A percentile compares a stretch with the other conserved stretches of the same genome.
These are phyloP conservation scores for Lactifluus subvellereus DNA, from an alignment of 768 basidiomycete species.

Conservation along the genomic window DNA sequence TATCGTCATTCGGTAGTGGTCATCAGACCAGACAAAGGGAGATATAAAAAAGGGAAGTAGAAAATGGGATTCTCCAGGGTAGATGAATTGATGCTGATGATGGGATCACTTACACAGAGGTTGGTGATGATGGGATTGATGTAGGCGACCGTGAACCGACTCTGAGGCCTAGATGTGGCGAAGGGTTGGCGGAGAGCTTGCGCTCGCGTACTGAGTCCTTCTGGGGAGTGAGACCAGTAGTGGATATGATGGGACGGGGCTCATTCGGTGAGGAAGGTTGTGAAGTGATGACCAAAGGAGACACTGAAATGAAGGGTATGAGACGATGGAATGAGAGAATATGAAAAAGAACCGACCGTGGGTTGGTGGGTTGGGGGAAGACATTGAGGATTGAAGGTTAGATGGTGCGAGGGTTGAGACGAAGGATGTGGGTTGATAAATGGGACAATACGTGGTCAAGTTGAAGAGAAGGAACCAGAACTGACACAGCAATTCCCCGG, in stretches of 20 bases:
- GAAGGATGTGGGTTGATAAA: background rate
- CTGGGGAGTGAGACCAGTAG: conserved; percentile 38
- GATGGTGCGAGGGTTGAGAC: background rate
- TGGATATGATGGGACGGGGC: conserved; percentile 53
- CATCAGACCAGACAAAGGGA: background rate
- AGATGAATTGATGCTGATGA: conserved; percentile 7
- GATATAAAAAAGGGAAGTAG: background rate
- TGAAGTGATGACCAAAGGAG: conserved; percentile 14
- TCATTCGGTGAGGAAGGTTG: conserved; percentile 33
- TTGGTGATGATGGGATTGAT: conserved; percentile 77
- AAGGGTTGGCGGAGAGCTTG: conserved; percentile 39
- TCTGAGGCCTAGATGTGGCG: conserved; percentile 45
- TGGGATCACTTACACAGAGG: conserved; percentile 55
- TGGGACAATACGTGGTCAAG: background rate
- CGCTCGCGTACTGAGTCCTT: conserved; percentile 33
- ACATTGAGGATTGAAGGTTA: conserved; percentile 4
- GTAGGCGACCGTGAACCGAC: conserved; percentile 60
- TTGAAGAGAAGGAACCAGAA: background rate
- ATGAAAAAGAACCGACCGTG: conserved; percentile 1
- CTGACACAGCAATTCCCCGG: background rate
- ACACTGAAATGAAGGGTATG: conserved; percentile 10
- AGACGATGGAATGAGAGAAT: background rate
- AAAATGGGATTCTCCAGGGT: background rate
- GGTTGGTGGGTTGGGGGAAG: conserved; percentile 7
- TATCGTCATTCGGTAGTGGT: background rate